Evolutionary conservation across 768 basidiomycete species (phyloP).

Genomic region (Leccinum subtestaceum): DNA sequence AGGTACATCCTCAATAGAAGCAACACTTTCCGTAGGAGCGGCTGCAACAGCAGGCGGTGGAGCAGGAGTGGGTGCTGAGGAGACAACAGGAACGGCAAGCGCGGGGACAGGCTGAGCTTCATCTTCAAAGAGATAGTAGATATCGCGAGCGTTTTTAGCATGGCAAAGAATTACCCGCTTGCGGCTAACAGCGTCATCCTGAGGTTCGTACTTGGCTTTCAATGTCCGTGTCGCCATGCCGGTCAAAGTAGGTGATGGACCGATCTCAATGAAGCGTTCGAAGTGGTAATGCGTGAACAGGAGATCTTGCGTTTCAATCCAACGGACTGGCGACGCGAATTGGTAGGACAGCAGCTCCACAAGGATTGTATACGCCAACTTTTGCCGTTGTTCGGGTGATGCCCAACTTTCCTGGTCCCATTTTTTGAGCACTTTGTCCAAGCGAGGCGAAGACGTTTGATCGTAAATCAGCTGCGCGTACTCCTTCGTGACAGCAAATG

Average conservation of each 20-base stretch:
- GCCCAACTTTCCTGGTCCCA: slow-evolving; percentile 95
- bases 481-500: slow-evolving; percentile 77
- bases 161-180: slow-evolving; percentile 85
- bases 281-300: slow-evolving; percentile 85
- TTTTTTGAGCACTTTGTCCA: slow-evolving; percentile 89
- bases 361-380: slow-evolving; percentile 92
- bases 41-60: slow-evolving; percentile 42
- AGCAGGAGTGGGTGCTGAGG: slow-evolving; percentile 41
- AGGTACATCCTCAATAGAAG: slow-evolving; percentile 84
- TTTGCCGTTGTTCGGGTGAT: slow-evolving; percentile 76
- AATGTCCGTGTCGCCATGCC: slow-evolving; percentile 91
- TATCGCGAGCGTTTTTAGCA: slow-evolving; percentile 93
- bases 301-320: slow-evolving; percentile 98
- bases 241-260: slow-evolving; percentile 93
- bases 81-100: slow-evolving; percentile 36
- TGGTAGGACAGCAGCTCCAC: slow-evolving; percentile 98
- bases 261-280: slow-evolving; percentile 93
- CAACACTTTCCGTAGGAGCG: slow-evolving; percentile 59
- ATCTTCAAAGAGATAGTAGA: slow-evolving; percentile 97
- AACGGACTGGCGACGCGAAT: slow-evolving; percentile 96
- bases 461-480: slow-evolving; percentile 96
- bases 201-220: slow-evolving; percentile 89
- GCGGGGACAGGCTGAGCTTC: slow-evolving; percentile 42
- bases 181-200: slow-evolving; percentile 81
- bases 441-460: slow-evolving; percentile 91